Base-by-base conservation (phyloP, 352 stramenopile genomes). In the Phytopythium ostracodes region DNA sequence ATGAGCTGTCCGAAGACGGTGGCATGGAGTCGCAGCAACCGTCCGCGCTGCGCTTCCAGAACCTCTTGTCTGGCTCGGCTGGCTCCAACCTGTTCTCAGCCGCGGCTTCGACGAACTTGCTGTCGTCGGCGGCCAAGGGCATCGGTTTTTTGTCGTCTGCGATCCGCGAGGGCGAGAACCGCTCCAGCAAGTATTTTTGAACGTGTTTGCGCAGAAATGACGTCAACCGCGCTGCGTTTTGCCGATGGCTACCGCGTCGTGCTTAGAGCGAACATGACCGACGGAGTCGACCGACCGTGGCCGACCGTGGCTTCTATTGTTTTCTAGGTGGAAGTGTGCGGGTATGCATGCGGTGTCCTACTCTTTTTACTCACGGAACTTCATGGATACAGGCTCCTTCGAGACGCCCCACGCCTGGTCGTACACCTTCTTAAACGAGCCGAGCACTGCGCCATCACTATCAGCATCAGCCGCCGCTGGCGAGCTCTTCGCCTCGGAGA, bases 131-230 rank as follows among this genome's bases (percentile, higher is more conserved):
- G 20, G 87, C 84, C 40, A 95, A 95, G 60, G 83, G 87, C 38
- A 92, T 95, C 64, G 88, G 81, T 36, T 91, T 89, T 46, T 57
- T 93, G 35, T 93, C 86, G 33, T 92, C 84, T 36, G 86, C 84
- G 29, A 93, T 89, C 24, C 76, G 71, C 27, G 68, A 83, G 57
- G 67, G 71, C 50, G 75, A 87, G 53, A 72, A n/a, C 27, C 68
- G 65, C 8, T 66, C 73, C 29, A 75, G 44, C 59, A 87, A 71
- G 52, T 89, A 92, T 66, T 89, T 92, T 73, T 92, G 66, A 87
- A 25, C 24, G 33, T 38, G 33, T 14, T 38, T 38, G 33, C n/a
- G n/a, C n/a, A n/a, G n/a, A 11, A 12, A 10, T 10, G 33, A 38
- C 33, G 10, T 4, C 10, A 14, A 10, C 14, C 24, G 22, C 6